Conservation (phyloP, 202 grass and related monocot genomes). For the Eragrostis tef region DNA sequence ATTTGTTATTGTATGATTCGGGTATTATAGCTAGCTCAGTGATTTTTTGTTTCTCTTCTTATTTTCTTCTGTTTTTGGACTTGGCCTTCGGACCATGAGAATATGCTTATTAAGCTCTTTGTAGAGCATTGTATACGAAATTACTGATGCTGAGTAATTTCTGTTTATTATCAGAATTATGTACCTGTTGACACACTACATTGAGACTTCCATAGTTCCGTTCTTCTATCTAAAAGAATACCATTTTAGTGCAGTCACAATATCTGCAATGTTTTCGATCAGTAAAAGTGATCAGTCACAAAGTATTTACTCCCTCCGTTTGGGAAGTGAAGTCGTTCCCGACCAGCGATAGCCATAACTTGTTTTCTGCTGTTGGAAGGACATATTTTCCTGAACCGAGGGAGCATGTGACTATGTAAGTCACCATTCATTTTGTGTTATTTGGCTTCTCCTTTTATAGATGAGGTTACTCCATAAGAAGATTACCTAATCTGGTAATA, state of each 20-base stretch:
- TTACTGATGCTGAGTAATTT: conserved; percentile 47
- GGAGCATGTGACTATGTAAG: no score
- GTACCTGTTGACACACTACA: conserved; percentile 38
- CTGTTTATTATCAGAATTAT: conserved; percentile 39
- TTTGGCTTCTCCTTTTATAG: no score
- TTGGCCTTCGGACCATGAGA: conserved; percentile 33
- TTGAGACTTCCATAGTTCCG: background rate
- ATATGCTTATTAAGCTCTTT: conserved; percentile 39
- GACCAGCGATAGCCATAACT: no score
- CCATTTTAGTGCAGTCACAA: no score
- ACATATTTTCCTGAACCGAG: no score
- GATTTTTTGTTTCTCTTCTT: conserved; percentile 19
- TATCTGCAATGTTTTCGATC: no score
- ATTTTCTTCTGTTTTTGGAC: background rate
- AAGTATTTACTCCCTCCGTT: no score
- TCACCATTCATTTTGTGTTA: no score
- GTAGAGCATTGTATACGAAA: conserved; percentile 44
- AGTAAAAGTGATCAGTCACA: background rate
- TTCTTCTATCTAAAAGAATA: no score
- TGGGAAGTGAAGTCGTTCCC: no score
- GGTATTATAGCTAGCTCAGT: conserved; percentile 56
- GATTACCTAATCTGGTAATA: background rate
- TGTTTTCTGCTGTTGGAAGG: no score
- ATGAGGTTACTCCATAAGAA: background rate
- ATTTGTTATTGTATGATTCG: conserved; percentile 48